Evolutionary conservation across 1,284 basidiomycete genomes (phyloP).

Genomic region (Mycosarcoma maydis): DNA sequence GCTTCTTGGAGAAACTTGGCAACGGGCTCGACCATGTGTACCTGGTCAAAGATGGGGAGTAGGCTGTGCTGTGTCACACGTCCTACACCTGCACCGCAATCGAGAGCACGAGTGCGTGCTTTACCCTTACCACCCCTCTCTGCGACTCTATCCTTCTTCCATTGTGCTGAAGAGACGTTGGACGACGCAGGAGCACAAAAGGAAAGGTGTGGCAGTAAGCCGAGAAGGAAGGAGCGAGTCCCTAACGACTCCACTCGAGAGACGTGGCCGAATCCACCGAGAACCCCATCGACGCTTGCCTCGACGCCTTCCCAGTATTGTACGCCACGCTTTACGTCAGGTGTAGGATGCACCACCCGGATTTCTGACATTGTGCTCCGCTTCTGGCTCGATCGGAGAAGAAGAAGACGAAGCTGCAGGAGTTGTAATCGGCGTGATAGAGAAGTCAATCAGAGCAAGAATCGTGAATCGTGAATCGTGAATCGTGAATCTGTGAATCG

Average conservation of each 20-base stretch:
- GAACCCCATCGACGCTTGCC: slow-evolving; percentile 64
- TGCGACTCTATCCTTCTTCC: slow-evolving; percentile 49
- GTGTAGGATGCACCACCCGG: slow-evolving; percentile 54
- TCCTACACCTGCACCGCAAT: slow-evolving; percentile 65
- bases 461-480: too few species aligned
- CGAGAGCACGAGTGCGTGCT: slow-evolving; percentile 58
- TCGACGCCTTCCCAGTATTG: slow-evolving; percentile 64
- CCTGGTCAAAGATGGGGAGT: slow-evolving; percentile 62
- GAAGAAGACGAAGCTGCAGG: too few species aligned
- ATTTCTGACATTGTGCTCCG: slow-evolving; percentile 33
- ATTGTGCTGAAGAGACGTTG: slow-evolving; percentile 44
- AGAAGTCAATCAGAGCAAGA: too few species aligned
- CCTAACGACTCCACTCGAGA: slow-evolving; percentile 64
- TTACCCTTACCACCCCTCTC: slow-evolving; percentile 54
- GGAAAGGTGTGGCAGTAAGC: slow-evolving; percentile 57
- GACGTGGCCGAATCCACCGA: slow-evolving; percentile 63
- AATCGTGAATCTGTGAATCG: too few species aligned
- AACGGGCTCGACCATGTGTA: slow-evolving; percentile 65
- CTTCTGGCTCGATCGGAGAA: background rate
- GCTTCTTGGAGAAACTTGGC: slow-evolving; percentile 62
- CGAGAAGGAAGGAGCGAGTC: slow-evolving; percentile 62
- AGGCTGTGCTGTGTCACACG: slow-evolving; percentile 62
- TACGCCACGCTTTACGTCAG: slow-evolving; percentile 62
- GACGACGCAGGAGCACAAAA: slow-evolving; percentile 54
- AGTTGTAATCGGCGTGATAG: too few species aligned